Evolutionary conservation across 176 grass and related monocot genomes (phyloP).

Genomic region (Raddia guianensis): DNA sequence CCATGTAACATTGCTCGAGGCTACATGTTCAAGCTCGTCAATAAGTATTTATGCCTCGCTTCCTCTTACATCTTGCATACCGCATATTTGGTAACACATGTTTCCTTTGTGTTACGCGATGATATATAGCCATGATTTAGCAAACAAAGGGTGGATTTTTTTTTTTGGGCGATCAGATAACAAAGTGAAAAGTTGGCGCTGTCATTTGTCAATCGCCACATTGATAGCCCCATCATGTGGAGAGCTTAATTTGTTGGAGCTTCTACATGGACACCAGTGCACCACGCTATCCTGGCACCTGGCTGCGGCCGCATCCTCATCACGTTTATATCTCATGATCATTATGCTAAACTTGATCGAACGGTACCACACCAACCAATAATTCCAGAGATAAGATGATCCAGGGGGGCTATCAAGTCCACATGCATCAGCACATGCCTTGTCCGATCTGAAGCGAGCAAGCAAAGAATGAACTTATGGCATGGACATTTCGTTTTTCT

Average conservation of each 20-base stretch:
- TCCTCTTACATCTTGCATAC: too few relatives aligned
- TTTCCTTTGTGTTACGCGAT: too few relatives aligned
- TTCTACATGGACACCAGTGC: neutral
- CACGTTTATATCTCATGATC: neutral
- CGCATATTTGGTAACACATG: too few relatives aligned
- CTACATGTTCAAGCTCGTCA: too few relatives aligned
- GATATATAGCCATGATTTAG: neutral
- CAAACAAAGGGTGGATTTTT: conserved; percentile 11
- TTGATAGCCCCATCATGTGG: neutral
- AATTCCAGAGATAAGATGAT: conserved; percentile 34
- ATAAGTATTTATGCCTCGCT: too few relatives aligned
- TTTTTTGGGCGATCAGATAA: neutral
- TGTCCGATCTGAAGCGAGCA: conserved; percentile 26
- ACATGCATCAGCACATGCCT: conserved; percentile 38
- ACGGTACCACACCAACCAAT: conserved; percentile 41
- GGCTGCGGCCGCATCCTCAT: neutral
- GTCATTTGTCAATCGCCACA: neutral
- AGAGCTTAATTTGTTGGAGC: neutral
- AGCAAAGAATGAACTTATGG: neutral
- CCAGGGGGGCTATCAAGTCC: neutral
- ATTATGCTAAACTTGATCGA: conserved; percentile 17
- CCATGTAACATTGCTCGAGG: too few relatives aligned
- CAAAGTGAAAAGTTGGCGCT: neutral
- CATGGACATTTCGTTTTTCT: neutral
- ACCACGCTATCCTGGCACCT: neutral